These are phyloP conservation scores for Yamadazyma atlantica DNA, from an alignment of 1,139 yeast species.

Conservation along the genomic window DNA sequence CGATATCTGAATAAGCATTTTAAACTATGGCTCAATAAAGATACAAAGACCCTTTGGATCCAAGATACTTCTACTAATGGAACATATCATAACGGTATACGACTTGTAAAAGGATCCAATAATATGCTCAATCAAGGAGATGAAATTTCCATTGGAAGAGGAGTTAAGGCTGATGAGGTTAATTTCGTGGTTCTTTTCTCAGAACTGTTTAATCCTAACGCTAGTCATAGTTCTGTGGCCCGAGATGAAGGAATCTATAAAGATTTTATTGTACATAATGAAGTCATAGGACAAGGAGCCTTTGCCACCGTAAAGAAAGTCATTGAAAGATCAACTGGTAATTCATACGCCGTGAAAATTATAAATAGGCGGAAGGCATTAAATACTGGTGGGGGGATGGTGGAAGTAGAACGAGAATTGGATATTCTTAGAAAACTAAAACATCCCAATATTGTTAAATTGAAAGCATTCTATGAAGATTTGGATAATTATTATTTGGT, in stretches of 20 bases:
- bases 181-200: constrained; percentile 69
- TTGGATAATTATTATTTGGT: constrained; percentile 76
- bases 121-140: constrained; percentile 89
- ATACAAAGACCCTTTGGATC: constrained; percentile 58
- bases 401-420: constrained; percentile 81
- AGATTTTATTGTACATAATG: constrained; percentile 77
- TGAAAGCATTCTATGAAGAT: constrained; percentile 86
- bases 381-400: constrained; percentile 64
- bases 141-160: constrained; percentile 87
- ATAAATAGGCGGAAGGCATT: constrained; percentile 79
- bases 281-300: constrained; percentile 93
- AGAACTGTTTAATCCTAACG: constrained; percentile 38
- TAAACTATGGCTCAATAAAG: constrained; percentile 59
- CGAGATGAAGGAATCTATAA: constrained; percentile 58
- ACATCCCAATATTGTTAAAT: constrained; percentile 81
- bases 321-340: constrained; percentile 79
- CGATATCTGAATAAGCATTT: constrained; percentile 80
- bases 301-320: constrained; percentile 95
- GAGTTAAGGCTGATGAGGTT: constrained; percentile 74
- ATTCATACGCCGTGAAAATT: constrained; percentile 85
- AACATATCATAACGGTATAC: constrained; percentile 73
- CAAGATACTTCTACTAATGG: constrained; percentile 86
- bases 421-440: constrained; percentile 72
- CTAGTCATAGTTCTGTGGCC: constrained; percentile 32
- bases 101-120: constrained; percentile 76